Base-by-base conservation (phyloP, 352 stramenopile species). In the Phytophthora sojae region DNA sequence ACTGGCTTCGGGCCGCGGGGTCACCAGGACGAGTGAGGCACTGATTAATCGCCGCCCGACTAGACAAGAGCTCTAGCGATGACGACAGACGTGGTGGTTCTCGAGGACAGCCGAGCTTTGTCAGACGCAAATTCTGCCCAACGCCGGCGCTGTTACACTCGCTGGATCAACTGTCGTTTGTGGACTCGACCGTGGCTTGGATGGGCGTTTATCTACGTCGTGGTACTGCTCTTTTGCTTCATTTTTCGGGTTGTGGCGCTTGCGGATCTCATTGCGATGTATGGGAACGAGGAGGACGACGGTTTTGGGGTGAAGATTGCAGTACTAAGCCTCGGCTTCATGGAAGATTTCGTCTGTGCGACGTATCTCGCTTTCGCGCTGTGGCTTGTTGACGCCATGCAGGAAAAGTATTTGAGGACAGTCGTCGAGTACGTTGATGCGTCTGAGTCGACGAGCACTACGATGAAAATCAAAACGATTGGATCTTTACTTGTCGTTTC, bases 291-390 rank as follows among this genome's bases (percentile, higher is more conserved):
- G 4, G 51, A 73, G 14, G 63, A 80, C n/a, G 53, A 42, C 6
- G 81, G 67, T 0, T 26, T 49, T 12, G 54, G 15, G 11, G 67
- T 78, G 52, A 25, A 66, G 11, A 19, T 61, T 14, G 32, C 25
- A 29, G 75, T 70, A 0, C 32, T 86, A n/a, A 12, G 45, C 2
- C 60, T 87, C 2, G 81, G 77, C 0, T 49, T 81, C 37, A 35
- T 87, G 11, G 74, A 89, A 59, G 81, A 89, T 57, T 73, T 78
- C 21, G 61, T 80, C 8, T 75, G 78, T 3, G 39, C 69, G 1
- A 76, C 76, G 4, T 71, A 76, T 49, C 65, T 89, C 12, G 67
- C 66, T 2, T 29, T 66, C n/a, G 19, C 56, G 26, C 50, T 88
- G 12, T 76, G 67, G 50, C 26, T 30, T 30, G 26, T 30, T 0